phyloP scores from a whole-genome alignment of 1,284 basidiomycete genomes.

The Moesziomyces aphidis region DNA sequence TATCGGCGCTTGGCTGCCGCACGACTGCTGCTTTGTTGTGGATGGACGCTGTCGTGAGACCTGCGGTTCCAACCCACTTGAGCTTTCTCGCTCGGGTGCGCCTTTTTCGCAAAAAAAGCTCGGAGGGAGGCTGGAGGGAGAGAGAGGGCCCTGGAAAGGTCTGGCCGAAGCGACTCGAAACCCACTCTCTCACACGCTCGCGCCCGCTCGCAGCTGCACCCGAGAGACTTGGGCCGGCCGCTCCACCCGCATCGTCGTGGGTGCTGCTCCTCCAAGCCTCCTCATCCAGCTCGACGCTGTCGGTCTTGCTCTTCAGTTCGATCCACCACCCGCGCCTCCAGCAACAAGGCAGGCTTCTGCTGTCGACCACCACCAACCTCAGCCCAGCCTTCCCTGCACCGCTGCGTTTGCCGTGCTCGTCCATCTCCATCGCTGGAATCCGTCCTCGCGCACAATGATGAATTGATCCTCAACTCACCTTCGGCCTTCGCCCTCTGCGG shows the following conservation, averaged over 20 bases:
- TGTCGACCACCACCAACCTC: not conserved
- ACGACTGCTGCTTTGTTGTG: not conserved
- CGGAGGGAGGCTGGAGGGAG: too few relatives aligned
- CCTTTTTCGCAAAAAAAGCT: too few relatives aligned
- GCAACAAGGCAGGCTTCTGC: not conserved
- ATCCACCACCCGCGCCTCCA: not conserved
- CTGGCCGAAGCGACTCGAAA: too few relatives aligned
- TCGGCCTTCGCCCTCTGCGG: slow-evolving; percentile 43
- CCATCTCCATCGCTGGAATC: slow-evolving; percentile 24
- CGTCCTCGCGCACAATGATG: slow-evolving; percentile 15
- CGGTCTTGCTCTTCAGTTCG: slow-evolving; percentile 1
- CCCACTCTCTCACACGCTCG: too few relatives aligned
- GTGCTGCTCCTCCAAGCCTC: too few relatives aligned
- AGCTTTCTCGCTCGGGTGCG: too few relatives aligned
- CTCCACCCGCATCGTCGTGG: not conserved
- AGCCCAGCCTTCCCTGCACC: not conserved
- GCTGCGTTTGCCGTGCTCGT: slow-evolving; percentile 8
- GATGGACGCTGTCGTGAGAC: not conserved
- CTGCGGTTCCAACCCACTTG: not conserved
- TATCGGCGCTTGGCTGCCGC: too few relatives aligned
- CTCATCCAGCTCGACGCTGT: slow-evolving; percentile 3
- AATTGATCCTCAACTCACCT: slow-evolving; percentile 28
- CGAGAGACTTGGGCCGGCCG: not conserved
- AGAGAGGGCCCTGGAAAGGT: too few relatives aligned
- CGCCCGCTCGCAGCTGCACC: too few relatives aligned